Evolutionary conservation across 345 rosid genomes (phyloP), one percentile per base, ranked within the genome.

Genomic region (Camelina laxa): DNA sequence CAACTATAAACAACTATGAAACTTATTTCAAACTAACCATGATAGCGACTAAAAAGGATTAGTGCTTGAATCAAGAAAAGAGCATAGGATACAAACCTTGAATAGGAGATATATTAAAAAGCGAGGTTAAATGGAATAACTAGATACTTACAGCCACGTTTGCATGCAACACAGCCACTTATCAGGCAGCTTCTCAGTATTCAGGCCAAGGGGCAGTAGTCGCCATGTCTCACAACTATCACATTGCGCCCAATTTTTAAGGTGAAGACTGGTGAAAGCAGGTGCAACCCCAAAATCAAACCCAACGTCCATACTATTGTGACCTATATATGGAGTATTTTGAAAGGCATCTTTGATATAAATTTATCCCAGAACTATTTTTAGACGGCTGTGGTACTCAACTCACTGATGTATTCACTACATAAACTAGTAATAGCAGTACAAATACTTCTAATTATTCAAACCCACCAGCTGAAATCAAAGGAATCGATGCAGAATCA

Each of bases 131-230:
- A 15, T 47, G 45, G 50, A 53, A 53, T 14, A 65, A 51, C 30
- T 27, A 61, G 50, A 74, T 73, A 87, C 97, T 91, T 87, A 91
- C 93, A 89, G 87, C 96, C 97, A 89, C 22, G 80, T 76, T 59
- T 82, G 84, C 97, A 91, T 89, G 83, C 86, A 80, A 80, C 93
- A 91, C 45, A 79, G 47, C 96, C 97, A 91, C 83, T 82, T 83
- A 1, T 85, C 84, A 45, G 91, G 93, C 53, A 91, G 90, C 44
- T 84, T 79, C 16, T 88, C 83, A n/a, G 84, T 65, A 17, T 62
- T 27, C 30, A 27, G 58, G 61, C 81, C 86, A 66, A 27, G 56
- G 30, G 96, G 96, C 44, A 89, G 82, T 62, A 89, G 75, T 73
- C 91, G 87, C 97, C 96, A 89, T 49, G n/a, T 84, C 68, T 81